Conservation (phyloP, 2,329 filamentous ascomycete species). For the Xenoacremonium recifei region DNA sequence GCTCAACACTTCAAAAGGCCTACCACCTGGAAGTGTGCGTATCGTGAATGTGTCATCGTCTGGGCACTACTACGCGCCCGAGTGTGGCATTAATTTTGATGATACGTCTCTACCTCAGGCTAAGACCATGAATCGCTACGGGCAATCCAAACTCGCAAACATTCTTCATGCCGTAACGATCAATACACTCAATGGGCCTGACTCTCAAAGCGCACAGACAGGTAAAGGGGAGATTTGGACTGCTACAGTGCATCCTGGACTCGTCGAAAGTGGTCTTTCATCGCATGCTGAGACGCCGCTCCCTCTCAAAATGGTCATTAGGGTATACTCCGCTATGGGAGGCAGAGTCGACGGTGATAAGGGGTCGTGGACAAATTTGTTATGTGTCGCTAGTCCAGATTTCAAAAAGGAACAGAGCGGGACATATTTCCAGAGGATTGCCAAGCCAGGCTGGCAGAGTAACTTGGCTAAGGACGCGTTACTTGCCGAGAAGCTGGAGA, state of each 20-base stretch:
- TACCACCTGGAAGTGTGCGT: constrained; percentile 7
- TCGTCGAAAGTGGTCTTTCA: constrained; percentile 11
- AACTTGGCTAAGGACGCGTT: constrained; percentile 10
- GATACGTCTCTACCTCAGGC: constrained; percentile 1
- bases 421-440: constrained; percentile 13
- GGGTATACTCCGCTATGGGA: neutral
- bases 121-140: constrained; percentile 8
- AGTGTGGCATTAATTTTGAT: constrained; percentile 10
- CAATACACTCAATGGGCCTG: constrained; percentile 12
- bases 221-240: constrained; percentile 11
- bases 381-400: constrained; percentile 10
- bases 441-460: constrained; percentile 14
- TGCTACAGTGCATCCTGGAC: constrained; percentile 11
- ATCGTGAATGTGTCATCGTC: constrained; percentile 17
- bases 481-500: constrained; percentile 12
- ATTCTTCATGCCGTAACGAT: constrained; percentile 14
- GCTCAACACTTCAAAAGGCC: constrained; percentile 7
- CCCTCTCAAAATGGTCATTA: neutral
- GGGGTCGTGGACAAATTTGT: constrained; percentile 18
- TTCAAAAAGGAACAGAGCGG: constrained; percentile 16
- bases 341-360: constrained; percentile 7
- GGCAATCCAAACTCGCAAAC: constrained; percentile 18
- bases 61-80: constrained; percentile 12
- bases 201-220: constrained; percentile 3
- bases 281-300: neutral